A percentile compares a stretch with the other conserved stretches of the same genome.
phyloP scores from a whole-genome alignment of 2,329 filamentous ascomycete species.

The Escovopsis sp. region DNA sequence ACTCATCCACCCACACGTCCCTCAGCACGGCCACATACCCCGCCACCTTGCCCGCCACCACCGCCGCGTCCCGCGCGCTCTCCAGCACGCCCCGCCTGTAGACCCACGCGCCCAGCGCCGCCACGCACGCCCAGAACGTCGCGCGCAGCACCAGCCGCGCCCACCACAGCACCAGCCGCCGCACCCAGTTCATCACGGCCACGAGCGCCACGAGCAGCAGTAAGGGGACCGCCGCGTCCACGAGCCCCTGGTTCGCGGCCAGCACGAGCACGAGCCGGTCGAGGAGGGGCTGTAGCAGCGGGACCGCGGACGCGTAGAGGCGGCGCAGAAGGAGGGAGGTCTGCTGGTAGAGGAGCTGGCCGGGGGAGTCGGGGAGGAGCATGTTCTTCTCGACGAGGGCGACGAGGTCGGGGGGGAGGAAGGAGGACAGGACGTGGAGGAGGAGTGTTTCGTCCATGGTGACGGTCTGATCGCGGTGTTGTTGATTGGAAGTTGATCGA shows the following conservation, averaged over 20 bases:
- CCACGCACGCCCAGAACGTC: constrained; percentile 47
- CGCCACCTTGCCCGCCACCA: constrained; percentile 25
- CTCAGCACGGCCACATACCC: constrained; percentile 33
- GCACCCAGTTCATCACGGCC: constrained; percentile 54
- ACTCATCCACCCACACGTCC: constrained; percentile 42
- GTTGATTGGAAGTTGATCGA: too few relatives aligned
- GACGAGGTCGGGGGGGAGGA: constrained; percentile 30
- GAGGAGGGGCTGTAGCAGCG: constrained; percentile 27
- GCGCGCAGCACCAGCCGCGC: constrained; percentile 48
- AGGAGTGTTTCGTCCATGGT: constrained; percentile 18
- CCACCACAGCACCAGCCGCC: constrained; percentile 63
- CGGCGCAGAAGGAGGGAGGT: constrained; percentile 15
- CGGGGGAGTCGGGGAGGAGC: constrained; percentile 28
- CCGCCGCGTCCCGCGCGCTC: constrained; percentile 42
- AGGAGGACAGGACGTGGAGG: constrained; percentile 20
- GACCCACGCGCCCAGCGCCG: constrained; percentile 37
- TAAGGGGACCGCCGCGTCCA: constrained; percentile 18
- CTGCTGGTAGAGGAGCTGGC: constrained; percentile 25
- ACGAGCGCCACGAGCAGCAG: constrained; percentile 35
- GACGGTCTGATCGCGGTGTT: too few relatives aligned
- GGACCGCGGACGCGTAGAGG: constrained; percentile 18
- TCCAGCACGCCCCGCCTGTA: constrained; percentile 52
- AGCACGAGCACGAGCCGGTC: constrained; percentile 22
- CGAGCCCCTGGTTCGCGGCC: constrained; percentile 18
- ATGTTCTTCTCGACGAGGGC: constrained; percentile 31